phyloP scores from a whole-genome alignment of 2,329 filamentous ascomycete species.

The Fonsecaea monophora region DNA sequence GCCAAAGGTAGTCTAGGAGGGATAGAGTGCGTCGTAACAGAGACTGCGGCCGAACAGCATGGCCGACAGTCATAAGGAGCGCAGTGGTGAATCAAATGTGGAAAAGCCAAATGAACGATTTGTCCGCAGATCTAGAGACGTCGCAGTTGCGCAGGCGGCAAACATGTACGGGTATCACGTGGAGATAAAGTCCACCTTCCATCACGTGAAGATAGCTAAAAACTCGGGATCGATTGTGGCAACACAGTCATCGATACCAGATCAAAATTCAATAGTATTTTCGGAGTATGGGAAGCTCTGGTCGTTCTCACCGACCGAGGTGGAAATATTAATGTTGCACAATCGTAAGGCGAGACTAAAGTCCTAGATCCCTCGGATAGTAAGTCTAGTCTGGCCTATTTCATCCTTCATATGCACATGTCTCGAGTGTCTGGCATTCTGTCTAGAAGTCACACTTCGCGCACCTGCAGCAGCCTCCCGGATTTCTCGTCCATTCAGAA shows the following conservation, averaged over 20 bases:
- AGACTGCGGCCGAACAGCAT: constrained; percentile 37
- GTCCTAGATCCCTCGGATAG: constrained; percentile 10
- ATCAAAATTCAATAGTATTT: constrained; percentile 8
- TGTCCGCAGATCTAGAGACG: constrained; percentile 3
- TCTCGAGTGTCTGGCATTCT: constrained; percentile 15
- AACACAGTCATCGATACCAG: constrained; percentile 11
- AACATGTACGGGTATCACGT: neutral
- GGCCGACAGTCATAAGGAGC: constrained; percentile 36
- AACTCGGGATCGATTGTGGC: constrained; percentile 6
- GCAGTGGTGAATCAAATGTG: constrained; percentile 1
- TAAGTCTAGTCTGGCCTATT: constrained; percentile 4
- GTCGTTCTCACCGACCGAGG: constrained; percentile 21
- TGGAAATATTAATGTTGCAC: constrained; percentile 12
- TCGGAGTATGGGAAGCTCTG: constrained; percentile 1
- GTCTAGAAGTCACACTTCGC: constrained; percentile 17
- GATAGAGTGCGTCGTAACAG: constrained; percentile 37
- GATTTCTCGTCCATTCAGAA: constrained; percentile 25
- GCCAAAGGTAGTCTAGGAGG: constrained; percentile 27
- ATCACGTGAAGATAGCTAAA: constrained; percentile 22
- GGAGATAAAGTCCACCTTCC: constrained; percentile 1
- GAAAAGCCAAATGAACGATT: constrained; percentile 4
- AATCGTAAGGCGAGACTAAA: constrained; percentile 12
- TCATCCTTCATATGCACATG: constrained; percentile 24
- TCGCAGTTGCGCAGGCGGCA: constrained; percentile 14
- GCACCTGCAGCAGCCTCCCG: constrained; percentile 30